A percentile compares a stretch with the other conserved stretches of the same genome.
Conservation (phyloP, 805 yeast species). For the Lipomyces japonicus region DNA sequence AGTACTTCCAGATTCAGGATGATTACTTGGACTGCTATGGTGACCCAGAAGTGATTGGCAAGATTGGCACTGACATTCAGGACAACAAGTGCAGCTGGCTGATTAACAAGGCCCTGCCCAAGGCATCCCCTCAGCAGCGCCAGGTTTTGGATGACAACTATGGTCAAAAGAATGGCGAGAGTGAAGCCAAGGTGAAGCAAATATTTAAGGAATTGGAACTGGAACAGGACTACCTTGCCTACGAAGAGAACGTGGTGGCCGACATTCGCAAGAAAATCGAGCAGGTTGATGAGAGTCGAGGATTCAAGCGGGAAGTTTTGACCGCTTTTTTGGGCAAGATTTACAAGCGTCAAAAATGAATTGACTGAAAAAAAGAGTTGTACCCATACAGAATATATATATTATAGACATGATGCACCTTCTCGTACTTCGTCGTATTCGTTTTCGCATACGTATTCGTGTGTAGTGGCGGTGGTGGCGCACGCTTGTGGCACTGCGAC, state of each 20-base stretch:
- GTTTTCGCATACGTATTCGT: no score
- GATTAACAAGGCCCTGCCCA: constrained; percentile 82
- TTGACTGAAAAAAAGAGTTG: no score
- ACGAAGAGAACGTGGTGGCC: constrained; percentile 74
- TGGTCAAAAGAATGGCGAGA: constrained; percentile 71
- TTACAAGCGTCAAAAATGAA: constrained; percentile 85
- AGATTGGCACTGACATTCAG: constrained; percentile 96
- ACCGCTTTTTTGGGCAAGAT: constrained; percentile 81
- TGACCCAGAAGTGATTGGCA: constrained; percentile 94
- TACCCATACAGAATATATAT: no score
- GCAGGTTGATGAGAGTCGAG: constrained; percentile 81
- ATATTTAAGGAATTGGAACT: constrained; percentile 72
- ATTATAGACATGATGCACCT: no score
- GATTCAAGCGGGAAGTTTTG: constrained; percentile 87
- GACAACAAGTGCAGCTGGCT: constrained; percentile 99
- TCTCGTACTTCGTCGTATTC: no score
- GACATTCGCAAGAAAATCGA: constrained; percentile 63
- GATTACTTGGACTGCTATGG: constrained; percentile 97
- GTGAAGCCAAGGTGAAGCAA: constrained; percentile 66
- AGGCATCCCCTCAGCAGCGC: constrained; percentile 79
- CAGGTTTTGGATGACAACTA: constrained; percentile 73
- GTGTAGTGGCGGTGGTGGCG: no score
- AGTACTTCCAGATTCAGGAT: constrained; percentile 98
- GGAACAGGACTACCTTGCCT: constrained; percentile 64
- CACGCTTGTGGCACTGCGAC: no score